Conservation (phyloP, 345 rosid species). For the Geranium rotundifolium region DNA sequence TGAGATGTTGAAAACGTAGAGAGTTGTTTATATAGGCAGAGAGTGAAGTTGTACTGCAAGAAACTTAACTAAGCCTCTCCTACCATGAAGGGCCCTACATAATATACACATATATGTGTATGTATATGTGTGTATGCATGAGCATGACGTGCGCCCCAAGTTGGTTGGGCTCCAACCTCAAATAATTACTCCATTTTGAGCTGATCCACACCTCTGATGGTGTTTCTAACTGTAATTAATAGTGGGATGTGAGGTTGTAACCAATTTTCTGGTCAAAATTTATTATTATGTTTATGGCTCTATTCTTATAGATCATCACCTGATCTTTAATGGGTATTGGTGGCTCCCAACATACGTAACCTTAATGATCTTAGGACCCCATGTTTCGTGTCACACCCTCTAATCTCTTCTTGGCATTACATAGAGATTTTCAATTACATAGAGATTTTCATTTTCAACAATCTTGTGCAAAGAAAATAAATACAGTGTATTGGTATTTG, state of each 20-base stretch:
- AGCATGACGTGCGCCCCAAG: slow-evolving; percentile 50
- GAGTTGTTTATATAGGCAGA: slow-evolving; percentile 23
- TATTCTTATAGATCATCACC: background rate
- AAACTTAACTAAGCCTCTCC: too few species aligned
- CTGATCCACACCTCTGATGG: background rate
- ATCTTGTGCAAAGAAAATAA: too few species aligned
- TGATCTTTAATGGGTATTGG: slow-evolving; percentile 3
- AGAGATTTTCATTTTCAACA: too few species aligned
- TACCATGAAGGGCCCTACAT: too few species aligned
- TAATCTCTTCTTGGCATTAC: background rate
- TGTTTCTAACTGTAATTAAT: background rate
- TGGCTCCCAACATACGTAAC: slow-evolving; percentile 5
- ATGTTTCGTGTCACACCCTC: background rate
- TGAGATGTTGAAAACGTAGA: background rate
- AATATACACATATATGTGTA: too few species aligned
- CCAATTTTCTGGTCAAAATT: background rate
- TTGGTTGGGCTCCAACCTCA: slow-evolving; percentile 21
- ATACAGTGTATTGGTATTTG: too few species aligned
- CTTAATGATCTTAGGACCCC: background rate
- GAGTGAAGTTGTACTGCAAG: slow-evolving; percentile 7
- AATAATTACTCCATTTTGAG: slow-evolving; percentile 7
- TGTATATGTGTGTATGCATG: background rate
- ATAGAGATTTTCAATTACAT: too few species aligned
- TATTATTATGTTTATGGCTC: background rate
- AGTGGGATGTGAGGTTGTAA: background rate